Evolutionary conservation across 2,329 filamentous ascomycete genomes (phyloP).

Genomic region (Talaromyces sp.): DNA sequence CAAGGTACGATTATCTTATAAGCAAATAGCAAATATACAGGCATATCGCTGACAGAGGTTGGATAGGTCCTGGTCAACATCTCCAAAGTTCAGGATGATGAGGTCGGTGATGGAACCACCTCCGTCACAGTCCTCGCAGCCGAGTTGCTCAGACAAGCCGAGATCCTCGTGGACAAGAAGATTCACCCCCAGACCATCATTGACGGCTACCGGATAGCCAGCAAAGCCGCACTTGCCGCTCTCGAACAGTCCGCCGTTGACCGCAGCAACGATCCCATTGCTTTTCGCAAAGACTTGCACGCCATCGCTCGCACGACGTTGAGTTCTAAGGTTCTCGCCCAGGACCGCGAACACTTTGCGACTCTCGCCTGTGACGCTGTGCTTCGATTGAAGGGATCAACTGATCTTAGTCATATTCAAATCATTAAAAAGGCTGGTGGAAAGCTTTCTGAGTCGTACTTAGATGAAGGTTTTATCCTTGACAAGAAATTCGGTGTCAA

Average conservation of each 20-base stretch:
- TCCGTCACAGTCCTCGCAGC: conserved; percentile 95
- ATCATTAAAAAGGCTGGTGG: conserved; percentile 99
- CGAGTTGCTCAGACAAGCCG: conserved; percentile 90
- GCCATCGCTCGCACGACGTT: conserved; percentile 92
- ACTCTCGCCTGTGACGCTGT: conserved; percentile 88
- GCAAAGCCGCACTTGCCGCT: conserved; percentile 77
- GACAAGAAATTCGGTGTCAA: conserved; percentile 99
- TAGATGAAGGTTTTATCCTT: conserved; percentile 96
- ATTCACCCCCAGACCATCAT: conserved; percentile 99
- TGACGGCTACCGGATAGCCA: conserved; percentile 97
- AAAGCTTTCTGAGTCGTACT: conserved; percentile 94
- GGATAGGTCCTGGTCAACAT: conserved; percentile 67
- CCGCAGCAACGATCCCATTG: conserved; percentile 76
- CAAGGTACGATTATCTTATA: conserved; percentile 60
- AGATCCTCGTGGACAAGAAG: conserved; percentile 96
- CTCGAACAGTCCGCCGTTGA: conserved; percentile 82
- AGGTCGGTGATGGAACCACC: conserved; percentile 96
- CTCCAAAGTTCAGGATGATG: conserved; percentile 98
- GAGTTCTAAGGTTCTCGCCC: conserved; percentile 92
- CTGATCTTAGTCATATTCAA: conserved; percentile 95
- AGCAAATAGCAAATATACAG: background rate
- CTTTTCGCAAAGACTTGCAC: conserved; percentile 84
- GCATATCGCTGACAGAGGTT: background rate
- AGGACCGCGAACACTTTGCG: conserved; percentile 90
- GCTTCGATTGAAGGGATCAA: conserved; percentile 80